Conservation (phyloP, 352 stramenopile species). For the Phytophthora melonis region DNA sequence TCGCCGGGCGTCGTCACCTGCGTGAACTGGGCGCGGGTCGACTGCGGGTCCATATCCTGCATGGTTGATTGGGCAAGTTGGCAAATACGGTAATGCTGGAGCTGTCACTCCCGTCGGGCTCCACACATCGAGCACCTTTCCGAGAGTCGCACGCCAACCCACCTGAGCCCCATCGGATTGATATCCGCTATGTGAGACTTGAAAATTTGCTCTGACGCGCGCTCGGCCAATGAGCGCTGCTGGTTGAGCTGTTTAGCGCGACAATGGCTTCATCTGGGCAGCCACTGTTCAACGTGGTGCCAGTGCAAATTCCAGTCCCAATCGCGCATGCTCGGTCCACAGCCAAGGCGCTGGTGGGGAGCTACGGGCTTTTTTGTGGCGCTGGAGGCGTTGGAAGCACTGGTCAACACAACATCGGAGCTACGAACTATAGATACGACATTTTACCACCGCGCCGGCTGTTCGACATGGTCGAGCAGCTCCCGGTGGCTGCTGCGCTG, state of each 20-base stretch:
- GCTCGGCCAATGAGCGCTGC: not conserved
- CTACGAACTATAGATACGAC: too few relatives aligned
- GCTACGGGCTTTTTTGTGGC: not conserved
- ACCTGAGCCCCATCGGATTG: not conserved
- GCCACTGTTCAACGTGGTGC: conserved; percentile 23
- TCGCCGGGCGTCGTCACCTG: conserved; percentile 34
- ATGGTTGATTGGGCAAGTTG: conserved; percentile 23
- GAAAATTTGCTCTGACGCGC: conserved; percentile 22
- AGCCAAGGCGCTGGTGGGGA: not conserved
- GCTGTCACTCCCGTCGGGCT: not conserved
- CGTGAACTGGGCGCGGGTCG: conserved; percentile 38
- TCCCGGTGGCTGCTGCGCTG: too few relatives aligned
- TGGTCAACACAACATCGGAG: not conserved
- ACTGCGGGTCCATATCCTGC: conserved; percentile 36
- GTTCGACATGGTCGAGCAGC: not conserved
- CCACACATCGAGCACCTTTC: not conserved
- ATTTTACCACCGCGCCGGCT: not conserved
- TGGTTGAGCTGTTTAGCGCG: not conserved
- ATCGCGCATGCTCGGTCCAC: not conserved
- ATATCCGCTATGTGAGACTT: conserved; percentile 14
- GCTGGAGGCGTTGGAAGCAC: not conserved
- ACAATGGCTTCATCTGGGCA: conserved; percentile 1
- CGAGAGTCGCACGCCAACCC: conserved; percentile 11
- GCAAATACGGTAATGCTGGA: conserved; percentile 8
- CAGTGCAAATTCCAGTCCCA: conserved; percentile 9